Evolutionary conservation across 345 rosid genomes (phyloP).

Genomic region (Tarenaya hassleriana): DNA sequence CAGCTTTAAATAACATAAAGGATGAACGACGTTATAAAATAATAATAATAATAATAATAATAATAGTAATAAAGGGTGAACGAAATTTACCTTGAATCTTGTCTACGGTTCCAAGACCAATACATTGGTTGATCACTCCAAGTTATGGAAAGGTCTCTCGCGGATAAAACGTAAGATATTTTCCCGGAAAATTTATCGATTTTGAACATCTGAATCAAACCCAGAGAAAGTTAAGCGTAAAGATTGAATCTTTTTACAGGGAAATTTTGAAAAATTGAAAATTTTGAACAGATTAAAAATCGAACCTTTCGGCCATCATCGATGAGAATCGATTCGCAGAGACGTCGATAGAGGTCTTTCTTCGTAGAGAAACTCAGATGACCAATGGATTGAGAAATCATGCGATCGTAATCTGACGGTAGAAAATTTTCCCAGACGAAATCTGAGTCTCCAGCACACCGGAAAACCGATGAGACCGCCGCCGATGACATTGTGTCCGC

Average conservation of each 20-base stretch:
- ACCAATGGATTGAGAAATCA: conserved; percentile 26
- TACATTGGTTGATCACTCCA: conserved; percentile 49
- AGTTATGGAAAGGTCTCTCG: conserved; percentile 64
- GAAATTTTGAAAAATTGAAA: background rate
- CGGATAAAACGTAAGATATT: conserved; percentile 45
- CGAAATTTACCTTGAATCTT: conserved; percentile 51
- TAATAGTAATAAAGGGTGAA: background rate
- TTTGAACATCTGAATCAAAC: conserved; percentile 41
- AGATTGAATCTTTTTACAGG: background rate
- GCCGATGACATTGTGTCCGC: conserved; percentile 45
- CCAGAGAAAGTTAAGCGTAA: background rate
- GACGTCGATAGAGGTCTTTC: conserved; percentile 46
- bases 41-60: background rate
- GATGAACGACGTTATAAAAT: no score
- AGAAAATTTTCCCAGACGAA: conserved; percentile 53
- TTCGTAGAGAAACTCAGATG: conserved; percentile 38
- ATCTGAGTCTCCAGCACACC: conserved; percentile 55
- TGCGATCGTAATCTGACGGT: conserved; percentile 33
- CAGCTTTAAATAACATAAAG: background rate
- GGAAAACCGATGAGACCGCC: conserved; percentile 42
- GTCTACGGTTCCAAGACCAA: conserved; percentile 52
- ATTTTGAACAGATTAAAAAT: background rate
- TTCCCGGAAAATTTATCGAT: conserved; percentile 55
- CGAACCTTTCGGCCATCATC: conserved; percentile 48
- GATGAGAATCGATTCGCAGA: conserved; percentile 44